Base-by-base conservation (phyloP, 352 stramenopile species). In the Phytophthora sojae region DNA sequence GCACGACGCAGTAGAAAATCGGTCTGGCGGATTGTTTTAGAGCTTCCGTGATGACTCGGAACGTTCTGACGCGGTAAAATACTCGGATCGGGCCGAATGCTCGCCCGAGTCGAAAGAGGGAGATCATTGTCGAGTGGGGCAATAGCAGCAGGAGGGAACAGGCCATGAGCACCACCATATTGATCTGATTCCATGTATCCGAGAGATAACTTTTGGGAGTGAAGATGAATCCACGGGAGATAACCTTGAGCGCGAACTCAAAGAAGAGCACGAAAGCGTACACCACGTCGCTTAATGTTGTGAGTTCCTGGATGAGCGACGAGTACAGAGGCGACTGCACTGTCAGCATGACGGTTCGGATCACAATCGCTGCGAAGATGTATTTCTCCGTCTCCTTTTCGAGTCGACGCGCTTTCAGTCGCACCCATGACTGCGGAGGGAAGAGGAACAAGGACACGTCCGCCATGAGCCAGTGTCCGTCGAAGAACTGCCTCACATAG, bases 371-470 rank as follows among this genome's bases (percentile, higher is more conserved):
- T 0, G 81, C 77, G 52, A 93, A 96, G 53, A 96, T 94, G 37
- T 93, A 96, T 62, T 91, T 93, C 56, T 96, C 89, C 0, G 82
- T 96, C 54, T 94, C 85, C 51, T 92, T 93, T 47, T 96, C 87
- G 8, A 94, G 71, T 19, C 83, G 77, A 35, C 80, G 86, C 59
- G 87, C 93, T 61, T 79, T 88, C 21, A 92, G 58, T 6, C 89
- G 86, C 17, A 96, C 79, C 37, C 80, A 77, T 2, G 85, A 94
- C 47, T 96, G 76, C 0, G 79, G 84, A 35, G 85, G 84, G 49
- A 96, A 96, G 0, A 94, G 19, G 54, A 95, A 96, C 14, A 94
- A 60, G 3, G 89, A 95, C 0, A 94, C 83, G 54, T 96, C 89
- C 4, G 85, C 78, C 30, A 86, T 94, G 17, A 95, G 80, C 86